Base-by-base conservation (phyloP, 768 basidiomycete genomes). In the Termitomyces sp. region DNA sequence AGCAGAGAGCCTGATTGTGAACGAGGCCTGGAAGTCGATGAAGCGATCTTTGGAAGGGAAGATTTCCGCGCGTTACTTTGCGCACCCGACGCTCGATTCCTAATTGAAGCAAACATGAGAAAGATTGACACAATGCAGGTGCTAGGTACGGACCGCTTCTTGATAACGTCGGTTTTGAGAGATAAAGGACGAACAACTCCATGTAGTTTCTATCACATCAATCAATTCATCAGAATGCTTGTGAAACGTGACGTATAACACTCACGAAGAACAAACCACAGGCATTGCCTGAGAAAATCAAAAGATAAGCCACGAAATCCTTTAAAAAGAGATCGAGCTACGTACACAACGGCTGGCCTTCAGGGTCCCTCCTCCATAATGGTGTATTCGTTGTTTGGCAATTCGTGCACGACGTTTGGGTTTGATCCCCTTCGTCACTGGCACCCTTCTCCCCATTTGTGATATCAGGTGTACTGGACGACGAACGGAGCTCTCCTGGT, bases 361-460 rank as follows among this genome's bases (percentile, higher is more conserved):
- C 93, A 0, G 93, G 91, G 75, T 96, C 93, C 62, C 93, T 78
- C 71, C 93, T 82, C 93, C 93, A 96, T 49, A 96, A 75, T 9
- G 93, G 93, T 41, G 95, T 98, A 69, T 94, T 97, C 13, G 92
- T 95, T 57, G 95, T 98, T 66, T 91, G 88, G 72, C 95, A 98
- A 69, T 98, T 98, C 6, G 91, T 93, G 71, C 95, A 98, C 32
- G 91, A 77, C 2, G 93, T 97, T 9, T 88, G 92, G 7, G 84
- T 70, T 58, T 82, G 79, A 49, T 91, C 90, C 54, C 80, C 83
- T 57, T 89, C 88, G 61, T 88, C 91, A 50, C 77, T 78, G 46
- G 70, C 75, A 28, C 75, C 76, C 63, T 77, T 80, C 57, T 65
- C 68, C 28, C 63, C 68, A n/a, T 69, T 69, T 41, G 73, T 73